phyloP scores from a whole-genome alignment of 805 yeast species.

The Spathaspora arborariae region DNA sequence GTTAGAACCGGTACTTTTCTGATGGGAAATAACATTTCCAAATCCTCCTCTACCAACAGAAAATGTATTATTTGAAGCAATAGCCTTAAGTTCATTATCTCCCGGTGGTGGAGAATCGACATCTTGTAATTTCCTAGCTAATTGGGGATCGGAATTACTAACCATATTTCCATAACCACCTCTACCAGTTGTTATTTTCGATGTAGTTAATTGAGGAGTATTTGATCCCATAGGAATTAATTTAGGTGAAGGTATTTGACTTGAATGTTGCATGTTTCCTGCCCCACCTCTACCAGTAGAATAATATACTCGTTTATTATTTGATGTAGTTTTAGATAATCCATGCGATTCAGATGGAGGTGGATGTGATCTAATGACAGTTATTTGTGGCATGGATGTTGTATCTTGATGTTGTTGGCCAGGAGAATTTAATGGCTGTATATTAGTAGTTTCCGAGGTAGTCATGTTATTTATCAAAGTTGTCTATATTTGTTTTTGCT shows the following conservation, averaged over 20 bases:
- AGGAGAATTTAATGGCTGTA: not conserved
- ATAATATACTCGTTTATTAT: conserved; percentile 34
- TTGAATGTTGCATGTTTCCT: conserved; percentile 55
- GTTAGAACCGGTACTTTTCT: conserved; percentile 16
- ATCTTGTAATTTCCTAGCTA: conserved; percentile 63
- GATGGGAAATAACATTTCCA: conserved; percentile 49
- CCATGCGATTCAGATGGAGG: not conserved
- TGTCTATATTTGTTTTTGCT: conserved; percentile 29
- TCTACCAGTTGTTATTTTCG: conserved; percentile 65
- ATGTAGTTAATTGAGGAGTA: conserved; percentile 55
- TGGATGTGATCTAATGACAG: conserved; percentile 3
- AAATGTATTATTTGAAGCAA: conserved; percentile 43
- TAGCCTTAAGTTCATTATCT: conserved; percentile 37
- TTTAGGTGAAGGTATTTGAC: conserved; percentile 47
- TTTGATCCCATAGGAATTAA: conserved; percentile 56
- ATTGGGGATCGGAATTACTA: conserved; percentile 52
- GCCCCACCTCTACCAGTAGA: conserved; percentile 83
- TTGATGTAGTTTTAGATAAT: conserved; percentile 1
- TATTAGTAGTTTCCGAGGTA: conserved; percentile 14
- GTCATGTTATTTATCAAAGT: conserved; percentile 9
- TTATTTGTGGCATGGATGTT: conserved; percentile 6
- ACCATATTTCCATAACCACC: conserved; percentile 81
- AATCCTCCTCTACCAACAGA: conserved; percentile 64
- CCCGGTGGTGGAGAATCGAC: conserved; percentile 41
- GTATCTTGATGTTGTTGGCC: conserved; percentile 6